Evolutionary conservation across 2,329 filamentous ascomycete genomes (phyloP), one percentile per base, ranked within the genome.

Genomic region (Sarocladiaceae sp.): DNA sequence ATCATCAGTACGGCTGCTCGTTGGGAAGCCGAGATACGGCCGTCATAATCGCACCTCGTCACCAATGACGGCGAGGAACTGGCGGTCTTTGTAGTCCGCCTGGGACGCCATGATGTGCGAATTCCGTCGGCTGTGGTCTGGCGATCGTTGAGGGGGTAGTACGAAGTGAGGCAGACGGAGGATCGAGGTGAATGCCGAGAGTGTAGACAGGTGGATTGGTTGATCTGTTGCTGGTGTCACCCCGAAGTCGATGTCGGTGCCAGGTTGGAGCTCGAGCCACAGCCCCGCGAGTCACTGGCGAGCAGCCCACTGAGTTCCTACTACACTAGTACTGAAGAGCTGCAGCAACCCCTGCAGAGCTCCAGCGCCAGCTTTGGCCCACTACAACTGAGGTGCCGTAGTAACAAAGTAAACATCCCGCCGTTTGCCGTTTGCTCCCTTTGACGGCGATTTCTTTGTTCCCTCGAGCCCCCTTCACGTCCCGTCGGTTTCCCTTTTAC

Each of bases 31-130:
- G 44, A 39, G 13, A 43, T 34, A 33, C 43, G 26, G 13, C 21
- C 32, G 43, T 4, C 9, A 15, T 20, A 16, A n/a, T 19, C 64
- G 51, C 61, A 88, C 93, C 80, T 98, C 93, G 66, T 98, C 93
- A 43, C 93, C 93, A 61, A 98, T 98, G 40, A 98, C 91, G 52
- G 93, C 93, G 47, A 98, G 80, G 62, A 98, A 95, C 69, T 98
- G 85, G 58, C 93, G 80, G 68, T 97, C 89, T 70, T 89, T 83
- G 65, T 74, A 83, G 53, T 80, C 76, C 51, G 73, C 69, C 55
- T 76, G 70, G 37, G 70, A 69, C 47, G 73, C 58, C 70, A 75
- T 74, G 33, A 56, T 61, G 55, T 48, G 9, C n/a, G 26, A n/a
- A 29, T 29, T 29, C 26, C 9, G n/a, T 9, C 9, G 26, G n/a